phyloP scores from a whole-genome alignment of 1,284 basidiomycete species.

The Tausonia pullulans region DNA sequence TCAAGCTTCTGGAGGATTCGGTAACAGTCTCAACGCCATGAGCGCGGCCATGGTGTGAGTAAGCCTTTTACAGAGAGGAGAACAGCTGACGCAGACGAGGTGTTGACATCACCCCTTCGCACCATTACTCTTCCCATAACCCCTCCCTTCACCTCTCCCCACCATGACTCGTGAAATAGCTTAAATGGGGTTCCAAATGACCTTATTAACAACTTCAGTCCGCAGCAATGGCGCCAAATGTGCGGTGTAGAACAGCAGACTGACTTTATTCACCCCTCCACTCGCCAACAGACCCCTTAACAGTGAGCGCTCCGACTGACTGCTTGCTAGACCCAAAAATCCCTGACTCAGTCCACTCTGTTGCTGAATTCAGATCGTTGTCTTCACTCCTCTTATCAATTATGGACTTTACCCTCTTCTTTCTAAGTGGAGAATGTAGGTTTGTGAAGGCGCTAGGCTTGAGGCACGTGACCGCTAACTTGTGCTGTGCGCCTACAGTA shows the following conservation, averaged over 20 bases:
- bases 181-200: conserved; percentile 40
- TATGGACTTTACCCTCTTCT: conserved; percentile 15
- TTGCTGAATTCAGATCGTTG: conserved; percentile 28
- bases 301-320: neutral
- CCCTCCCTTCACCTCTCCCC: conserved; percentile 30
- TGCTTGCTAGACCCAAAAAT: neutral
- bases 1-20: too few relatives aligned
- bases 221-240: conserved; percentile 12
- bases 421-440: neutral
- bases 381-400: conserved; percentile 36
- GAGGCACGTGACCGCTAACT: neutral
- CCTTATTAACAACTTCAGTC: conserved; percentile 39
- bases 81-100: neutral
- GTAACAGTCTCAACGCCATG: too few relatives aligned
- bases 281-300: neutral
- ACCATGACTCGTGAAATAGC: conserved; percentile 35
- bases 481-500: neutral
- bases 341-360: neutral
- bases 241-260: neutral
- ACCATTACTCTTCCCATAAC: neutral
- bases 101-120: neutral
- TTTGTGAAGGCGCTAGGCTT: neutral
- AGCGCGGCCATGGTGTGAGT: too few relatives aligned
- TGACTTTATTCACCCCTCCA: neutral
- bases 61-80: too few relatives aligned